These are phyloP conservation scores for Thelephora terrestris DNA, from an alignment of 1,284 basidiomycete species.

Conservation along the genomic window DNA sequence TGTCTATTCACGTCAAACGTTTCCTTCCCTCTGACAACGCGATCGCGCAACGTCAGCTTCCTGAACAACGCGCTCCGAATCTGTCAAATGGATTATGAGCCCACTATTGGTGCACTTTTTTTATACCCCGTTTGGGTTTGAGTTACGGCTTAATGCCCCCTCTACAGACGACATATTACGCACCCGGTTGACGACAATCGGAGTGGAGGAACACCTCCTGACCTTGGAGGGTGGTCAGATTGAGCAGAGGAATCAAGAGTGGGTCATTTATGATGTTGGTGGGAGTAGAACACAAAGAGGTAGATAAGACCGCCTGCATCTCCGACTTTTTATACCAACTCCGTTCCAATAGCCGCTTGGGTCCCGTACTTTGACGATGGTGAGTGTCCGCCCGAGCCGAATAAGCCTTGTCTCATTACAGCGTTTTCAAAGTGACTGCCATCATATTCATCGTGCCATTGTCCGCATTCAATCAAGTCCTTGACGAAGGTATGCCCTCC, in stretches of 20 bases:
- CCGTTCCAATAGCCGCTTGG: constrained; percentile 40
- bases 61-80: constrained; percentile 44
- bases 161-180: constrained; percentile 47
- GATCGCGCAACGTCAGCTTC: constrained; percentile 31
- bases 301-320: constrained; percentile 15
- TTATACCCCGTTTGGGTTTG: constrained; percentile 4
- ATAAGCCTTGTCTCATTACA: not conserved
- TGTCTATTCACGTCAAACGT: not conserved
- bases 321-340: too few species aligned
- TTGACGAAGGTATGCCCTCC: constrained; percentile 37
- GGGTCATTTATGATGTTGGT: constrained; percentile 56
- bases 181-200: constrained; percentile 52
- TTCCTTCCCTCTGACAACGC: too few species aligned
- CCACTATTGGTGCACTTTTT: constrained; percentile 32
- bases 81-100: constrained; percentile 38
- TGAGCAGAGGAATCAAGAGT: constrained; percentile 32
- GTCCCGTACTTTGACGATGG: constrained; percentile 58
- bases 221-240: constrained; percentile 36
- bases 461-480: constrained; percentile 54
- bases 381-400: constrained; percentile 17
- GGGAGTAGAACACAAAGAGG: constrained; percentile 46
- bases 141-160: not conserved
- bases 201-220: constrained; percentile 53
- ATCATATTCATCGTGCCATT: constrained; percentile 59
- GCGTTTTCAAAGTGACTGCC: constrained; percentile 33